Percentiles rank a stretch among this genome's conserved stretches.
Evolutionary conservation across 1,284 basidiomycete genomes (phyloP).

Genomic region (Ceratobasidium sp.): DNA sequence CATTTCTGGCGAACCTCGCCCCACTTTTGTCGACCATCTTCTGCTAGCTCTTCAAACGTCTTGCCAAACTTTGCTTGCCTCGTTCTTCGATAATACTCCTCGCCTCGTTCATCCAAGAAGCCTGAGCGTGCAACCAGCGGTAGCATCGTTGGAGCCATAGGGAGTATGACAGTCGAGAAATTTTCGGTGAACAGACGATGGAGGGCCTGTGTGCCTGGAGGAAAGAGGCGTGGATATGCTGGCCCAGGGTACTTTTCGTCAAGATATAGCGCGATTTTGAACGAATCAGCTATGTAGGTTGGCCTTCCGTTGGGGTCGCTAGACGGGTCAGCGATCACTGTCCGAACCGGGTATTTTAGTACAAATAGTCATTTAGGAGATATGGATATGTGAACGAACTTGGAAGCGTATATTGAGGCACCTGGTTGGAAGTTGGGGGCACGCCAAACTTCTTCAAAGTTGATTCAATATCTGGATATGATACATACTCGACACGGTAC

Average conservation of each 20-base stretch:
- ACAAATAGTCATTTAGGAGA: neutral
- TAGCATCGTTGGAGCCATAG: constrained; percentile 17
- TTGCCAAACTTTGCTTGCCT: constrained; percentile 10
- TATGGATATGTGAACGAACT: neutral
- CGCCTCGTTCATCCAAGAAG: constrained; percentile 38
- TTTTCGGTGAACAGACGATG: constrained; percentile 34
- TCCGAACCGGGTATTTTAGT: neutral
- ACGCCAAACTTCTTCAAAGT: constrained; percentile 38
- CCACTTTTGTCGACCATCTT: constrained; percentile 4
- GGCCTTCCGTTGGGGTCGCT: constrained; percentile 18
- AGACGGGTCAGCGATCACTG: constrained; percentile 38
- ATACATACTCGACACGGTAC: constrained; percentile 43
- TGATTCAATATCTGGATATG: constrained; percentile 43
- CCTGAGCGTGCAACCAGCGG: constrained; percentile 11
- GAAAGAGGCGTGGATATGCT: constrained; percentile 15
- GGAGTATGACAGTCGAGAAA: neutral
- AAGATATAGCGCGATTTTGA: constrained; percentile 39
- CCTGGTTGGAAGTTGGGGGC: constrained; percentile 47
- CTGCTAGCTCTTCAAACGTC: constrained; percentile 6
- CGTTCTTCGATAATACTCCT: constrained; percentile 28
- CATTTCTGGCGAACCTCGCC: constrained; percentile 12
- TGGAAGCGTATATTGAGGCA: constrained; percentile 35
- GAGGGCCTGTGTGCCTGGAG: constrained; percentile 33
- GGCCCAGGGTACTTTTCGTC: constrained; percentile 38
- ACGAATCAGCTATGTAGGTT: constrained; percentile 38